Evolutionary conservation across 2,329 filamentous ascomycete genomes (phyloP).

Genomic region (Stemphylium beticola): DNA sequence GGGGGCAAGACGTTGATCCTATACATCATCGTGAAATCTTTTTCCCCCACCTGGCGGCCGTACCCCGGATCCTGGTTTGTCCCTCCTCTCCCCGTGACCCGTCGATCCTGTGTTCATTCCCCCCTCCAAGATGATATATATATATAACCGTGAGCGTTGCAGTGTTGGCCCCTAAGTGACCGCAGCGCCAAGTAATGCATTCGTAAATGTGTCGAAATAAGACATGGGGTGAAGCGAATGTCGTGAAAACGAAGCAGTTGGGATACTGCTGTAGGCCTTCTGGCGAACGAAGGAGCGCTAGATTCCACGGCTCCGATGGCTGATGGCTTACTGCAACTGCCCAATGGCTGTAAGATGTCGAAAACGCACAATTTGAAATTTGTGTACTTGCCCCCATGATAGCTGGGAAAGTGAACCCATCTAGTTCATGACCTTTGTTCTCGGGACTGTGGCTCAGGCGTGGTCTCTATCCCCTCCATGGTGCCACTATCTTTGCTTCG

Average conservation of each 20-base stretch:
- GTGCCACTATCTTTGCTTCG: conserved; percentile 26
- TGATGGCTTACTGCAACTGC: not conserved
- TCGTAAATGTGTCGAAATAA: conserved; percentile 33
- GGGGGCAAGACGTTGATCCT: not conserved
- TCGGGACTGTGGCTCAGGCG: conserved; percentile 20
- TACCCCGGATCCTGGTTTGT: not conserved
- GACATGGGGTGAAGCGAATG: conserved; percentile 44
- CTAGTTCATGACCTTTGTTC: conserved; percentile 19
- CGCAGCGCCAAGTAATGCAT: conserved; percentile 16
- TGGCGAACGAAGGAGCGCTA: not conserved
- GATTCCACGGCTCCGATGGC: not conserved
- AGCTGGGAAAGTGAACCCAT: not conserved
- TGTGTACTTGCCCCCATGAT: not conserved
- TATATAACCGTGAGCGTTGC: not conserved
- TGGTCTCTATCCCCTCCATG: conserved; percentile 38
- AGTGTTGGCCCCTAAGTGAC: not conserved
- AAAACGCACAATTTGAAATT: not conserved
- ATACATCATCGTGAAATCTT: not conserved
- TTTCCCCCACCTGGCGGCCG: not conserved
- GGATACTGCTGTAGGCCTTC: not conserved
- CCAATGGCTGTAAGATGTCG: not conserved
- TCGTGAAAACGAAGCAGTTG: conserved; percentile 22
- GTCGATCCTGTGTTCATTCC: not conserved
- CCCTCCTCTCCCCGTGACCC: not conserved
- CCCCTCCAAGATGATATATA: not conserved